Evolutionary conservation across 805 yeast species (phyloP), one percentile per base, ranked within the genome.

Genomic region (Hanseniaspora jakobsenii): DNA sequence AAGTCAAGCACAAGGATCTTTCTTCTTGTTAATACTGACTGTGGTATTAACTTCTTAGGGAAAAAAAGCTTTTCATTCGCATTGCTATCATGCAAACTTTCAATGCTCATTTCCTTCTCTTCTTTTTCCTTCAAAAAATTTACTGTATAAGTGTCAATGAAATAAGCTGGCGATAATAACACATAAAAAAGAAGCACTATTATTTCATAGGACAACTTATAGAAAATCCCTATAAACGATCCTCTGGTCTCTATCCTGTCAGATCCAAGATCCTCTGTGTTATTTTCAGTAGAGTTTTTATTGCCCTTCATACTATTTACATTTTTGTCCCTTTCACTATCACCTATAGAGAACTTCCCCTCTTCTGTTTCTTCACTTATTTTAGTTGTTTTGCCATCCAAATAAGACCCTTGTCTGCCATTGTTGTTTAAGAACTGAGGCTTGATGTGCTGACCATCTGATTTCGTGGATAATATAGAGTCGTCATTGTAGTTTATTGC

Each of bases 1-100:
- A 91, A 70, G 58, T 91, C 98, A 19, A 91, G 66, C 1, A 91
- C 81, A 24, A 91, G 67, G 0, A 85, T 79, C 55, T 85, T 86
- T 51, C 69, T 70, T 49, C 53, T 65, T 53, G 58, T 67, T 17
- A 57, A 40, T 12, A 61, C 55, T 6, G 64, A 60, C 45, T 53
- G 57, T 14, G 65, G 65, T n/a, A 62, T 68, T 60, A 66, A 51
- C 38, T 63, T 66, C 35, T 60, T 61, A 0, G 72, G 72, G 49
- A 66, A 68, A 8, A 67, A 57, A 7, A 66, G 64, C 43, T 65
- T 58, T 1, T 72, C 72, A 18, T 28, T 19, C 14, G 13, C n/a
- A n/a, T n/a, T n/a, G n/a, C n/a, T n/a, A n/a, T n/a, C n/a, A n/a
- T n/a, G n/a, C n/a, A n/a, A n/a, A n/a, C n/a, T n/a, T n/a, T n/a